Evolutionary conservation across 176 grass and related monocot genomes (phyloP).

Genomic region (Melocanna baccifera): DNA sequence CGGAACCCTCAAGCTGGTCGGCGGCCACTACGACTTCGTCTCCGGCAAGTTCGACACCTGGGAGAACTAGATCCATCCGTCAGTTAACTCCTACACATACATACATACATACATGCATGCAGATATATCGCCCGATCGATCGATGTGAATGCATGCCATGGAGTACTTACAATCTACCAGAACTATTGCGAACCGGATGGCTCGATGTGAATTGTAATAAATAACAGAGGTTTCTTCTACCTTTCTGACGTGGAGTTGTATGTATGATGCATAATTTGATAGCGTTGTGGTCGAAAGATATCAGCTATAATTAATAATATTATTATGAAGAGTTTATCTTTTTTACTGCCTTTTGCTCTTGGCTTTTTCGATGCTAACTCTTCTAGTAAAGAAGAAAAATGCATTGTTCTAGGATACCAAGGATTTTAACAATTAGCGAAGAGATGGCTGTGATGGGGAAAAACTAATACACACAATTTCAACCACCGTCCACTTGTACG

Average conservation of each 20-base stretch:
- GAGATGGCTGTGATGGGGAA: too few species aligned
- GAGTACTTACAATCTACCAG: not conserved
- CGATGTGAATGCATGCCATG: not conserved
- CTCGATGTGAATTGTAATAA: constrained; percentile 28
- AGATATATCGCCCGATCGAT: not conserved
- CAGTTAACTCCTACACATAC: constrained; percentile 1
- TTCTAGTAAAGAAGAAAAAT: too few species aligned
- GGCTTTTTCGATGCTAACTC: not conserved
- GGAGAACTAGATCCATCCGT: constrained; percentile 22
- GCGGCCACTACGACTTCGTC: constrained; percentile 81
- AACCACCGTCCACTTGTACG: too few species aligned
- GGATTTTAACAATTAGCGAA: too few species aligned
- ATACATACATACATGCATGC: not conserved
- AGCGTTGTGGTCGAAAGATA: constrained; percentile 32
- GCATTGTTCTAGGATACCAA: too few species aligned
- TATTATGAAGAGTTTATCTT: constrained; percentile 18
- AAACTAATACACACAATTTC: too few species aligned
- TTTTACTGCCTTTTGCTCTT: not conserved
- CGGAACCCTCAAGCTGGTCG: constrained; percentile 65
- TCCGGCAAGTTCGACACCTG: constrained; percentile 65
- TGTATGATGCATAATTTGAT: constrained; percentile 43
- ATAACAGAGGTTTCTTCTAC: not conserved
- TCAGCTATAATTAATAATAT: constrained; percentile 33
- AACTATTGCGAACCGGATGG: not conserved
- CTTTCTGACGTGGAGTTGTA: constrained; percentile 31